Evolutionary conservation across 1,139 yeast species (phyloP).

Genomic region (Candida glucosophila): DNA sequence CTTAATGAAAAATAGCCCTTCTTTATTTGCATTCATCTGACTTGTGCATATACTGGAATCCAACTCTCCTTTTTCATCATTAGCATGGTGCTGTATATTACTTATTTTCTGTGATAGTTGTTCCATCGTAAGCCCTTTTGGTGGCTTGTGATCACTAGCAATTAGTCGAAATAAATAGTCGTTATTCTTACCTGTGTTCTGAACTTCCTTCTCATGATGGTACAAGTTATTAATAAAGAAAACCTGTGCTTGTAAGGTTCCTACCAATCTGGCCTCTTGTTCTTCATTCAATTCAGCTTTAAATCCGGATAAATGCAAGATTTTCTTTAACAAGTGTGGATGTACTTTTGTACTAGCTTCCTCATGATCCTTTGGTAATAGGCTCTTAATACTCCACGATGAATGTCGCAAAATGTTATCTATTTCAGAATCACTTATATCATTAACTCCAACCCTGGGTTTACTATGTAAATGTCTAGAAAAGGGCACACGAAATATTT

Average conservation of each 20-base stretch:
- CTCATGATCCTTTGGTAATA: conserved; percentile 9
- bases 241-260: conserved; percentile 35
- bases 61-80: conserved; percentile 21
- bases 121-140: conserved; percentile 15
- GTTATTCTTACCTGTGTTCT: conserved; percentile 11
- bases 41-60: conserved; percentile 6
- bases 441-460: too few species aligned
- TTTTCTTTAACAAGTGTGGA: conserved; percentile 14
- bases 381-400: conserved; percentile 20
- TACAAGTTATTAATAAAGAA: conserved; percentile 38
- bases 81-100: conserved; percentile 10
- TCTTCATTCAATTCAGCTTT: conserved; percentile 14
- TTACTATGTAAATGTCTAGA: too few species aligned
- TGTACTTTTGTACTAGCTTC: conserved; percentile 8
- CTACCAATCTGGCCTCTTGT: conserved; percentile 16
- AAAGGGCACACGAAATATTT: too few species aligned
- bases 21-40: conserved; percentile 2
- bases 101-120: conserved; percentile 15
- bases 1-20: conserved; percentile 7
- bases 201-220: conserved; percentile 5
- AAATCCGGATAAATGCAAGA: conserved; percentile 40
- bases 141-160: conserved; percentile 23
- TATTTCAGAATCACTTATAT: too few species aligned
- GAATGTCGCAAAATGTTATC: conserved; percentile 11
- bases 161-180: conserved; percentile 26